These are phyloP conservation scores for Fraxinus velutina DNA, from an alignment of 305 asterid genomes.

Conservation along the genomic window DNA sequence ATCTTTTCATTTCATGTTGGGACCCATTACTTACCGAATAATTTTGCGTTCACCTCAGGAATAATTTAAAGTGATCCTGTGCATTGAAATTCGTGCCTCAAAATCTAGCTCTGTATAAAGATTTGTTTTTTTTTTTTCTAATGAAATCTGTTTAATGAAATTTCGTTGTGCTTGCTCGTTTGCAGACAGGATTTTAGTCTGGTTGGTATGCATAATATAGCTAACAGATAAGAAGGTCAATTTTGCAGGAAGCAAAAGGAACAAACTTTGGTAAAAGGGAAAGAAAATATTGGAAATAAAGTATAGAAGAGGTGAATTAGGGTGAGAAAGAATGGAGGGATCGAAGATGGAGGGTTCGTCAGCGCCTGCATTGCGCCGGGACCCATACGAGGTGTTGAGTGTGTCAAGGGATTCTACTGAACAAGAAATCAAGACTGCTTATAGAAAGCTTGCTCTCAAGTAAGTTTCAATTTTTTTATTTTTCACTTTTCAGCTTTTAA, in stretches of 20 bases:
- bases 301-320: neutral
- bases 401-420: slow-evolving; percentile 88
- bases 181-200: slow-evolving; percentile 37
- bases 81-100: slow-evolving; percentile 30
- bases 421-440: slow-evolving; percentile 93
- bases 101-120: slow-evolving; percentile 22
- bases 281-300: neutral
- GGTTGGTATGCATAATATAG: slow-evolving; percentile 24
- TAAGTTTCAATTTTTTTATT: slow-evolving; percentile 25
- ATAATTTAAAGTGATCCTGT: slow-evolving; percentile 28
- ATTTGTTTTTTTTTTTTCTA: neutral
- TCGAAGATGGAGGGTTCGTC: slow-evolving; percentile 73
- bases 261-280: neutral
- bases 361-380: slow-evolving; percentile 63
- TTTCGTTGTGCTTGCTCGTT: slow-evolving; percentile 38
- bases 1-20: neutral
- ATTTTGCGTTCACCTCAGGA: slow-evolving; percentile 21
- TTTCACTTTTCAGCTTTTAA: neutral
- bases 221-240: slow-evolving; percentile 10
- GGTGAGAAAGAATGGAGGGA: slow-evolving; percentile 45
- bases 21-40: neutral
- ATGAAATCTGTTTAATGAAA: slow-evolving; percentile 14
- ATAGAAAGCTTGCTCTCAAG: slow-evolving; percentile 97
- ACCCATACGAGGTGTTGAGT: slow-evolving; percentile 87
- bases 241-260: neutral